Percentiles rank a stretch among this genome's conserved stretches.
These are phyloP conservation scores for Penicillium sp. DNA, from an alignment of 2,329 filamentous ascomycete genomes.

Conservation along the genomic window DNA sequence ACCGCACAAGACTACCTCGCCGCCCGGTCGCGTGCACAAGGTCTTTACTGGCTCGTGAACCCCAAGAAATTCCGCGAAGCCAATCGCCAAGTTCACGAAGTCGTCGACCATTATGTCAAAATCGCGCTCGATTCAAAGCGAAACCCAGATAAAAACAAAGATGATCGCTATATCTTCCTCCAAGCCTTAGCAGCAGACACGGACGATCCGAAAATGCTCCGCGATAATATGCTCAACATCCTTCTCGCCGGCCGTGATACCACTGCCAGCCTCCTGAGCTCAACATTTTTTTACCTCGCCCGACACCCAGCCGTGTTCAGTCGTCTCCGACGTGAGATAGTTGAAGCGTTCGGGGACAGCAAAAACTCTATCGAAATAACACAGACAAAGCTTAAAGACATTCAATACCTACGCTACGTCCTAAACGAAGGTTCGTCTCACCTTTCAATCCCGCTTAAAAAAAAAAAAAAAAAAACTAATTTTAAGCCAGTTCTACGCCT, in stretches of 20 bases:
- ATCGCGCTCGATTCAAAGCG: conserved; percentile 40
- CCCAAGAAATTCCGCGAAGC: conserved; percentile 42
- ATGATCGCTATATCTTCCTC: conserved; percentile 49
- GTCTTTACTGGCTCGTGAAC: conserved; percentile 40
- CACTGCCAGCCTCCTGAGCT: conserved; percentile 47
- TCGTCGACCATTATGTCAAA: conserved; percentile 51
- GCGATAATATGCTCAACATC: conserved; percentile 52
- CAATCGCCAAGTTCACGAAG: conserved; percentile 44
- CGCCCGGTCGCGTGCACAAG: conserved; percentile 28
- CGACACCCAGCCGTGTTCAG: conserved; percentile 37
- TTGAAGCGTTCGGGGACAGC: conserved; percentile 45
- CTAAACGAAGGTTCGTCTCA: conserved; percentile 35
- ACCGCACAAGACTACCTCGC: conserved; percentile 32
- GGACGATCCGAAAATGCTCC: conserved; percentile 45
- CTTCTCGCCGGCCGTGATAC: conserved; percentile 55
- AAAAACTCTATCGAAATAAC: conserved; percentile 40
- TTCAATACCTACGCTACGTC: conserved; percentile 40
- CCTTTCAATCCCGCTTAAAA: neutral
- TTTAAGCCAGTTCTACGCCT: conserved; percentile 38
- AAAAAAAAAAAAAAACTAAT: neutral
- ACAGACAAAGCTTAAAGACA: conserved; percentile 43
- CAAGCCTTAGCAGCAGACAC: conserved; percentile 49
- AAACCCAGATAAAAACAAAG: conserved; percentile 31
- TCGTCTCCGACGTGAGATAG: conserved; percentile 35
- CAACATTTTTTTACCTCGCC: conserved; percentile 49